phyloP scores from a whole-genome alignment of 768 basidiomycete genomes.

The Hericium alpestre region DNA sequence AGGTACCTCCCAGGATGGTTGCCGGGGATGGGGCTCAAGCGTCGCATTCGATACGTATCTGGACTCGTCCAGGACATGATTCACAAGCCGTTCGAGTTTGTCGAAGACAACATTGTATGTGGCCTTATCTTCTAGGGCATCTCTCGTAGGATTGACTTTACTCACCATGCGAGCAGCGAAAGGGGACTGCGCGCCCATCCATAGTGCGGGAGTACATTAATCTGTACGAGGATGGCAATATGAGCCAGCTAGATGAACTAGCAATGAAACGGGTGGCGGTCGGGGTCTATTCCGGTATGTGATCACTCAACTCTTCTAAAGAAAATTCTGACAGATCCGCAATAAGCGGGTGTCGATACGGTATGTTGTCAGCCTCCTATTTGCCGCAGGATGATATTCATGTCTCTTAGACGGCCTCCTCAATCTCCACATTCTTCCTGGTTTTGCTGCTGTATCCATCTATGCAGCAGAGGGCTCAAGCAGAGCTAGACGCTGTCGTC shows the following conservation, averaged over 20 bases:
- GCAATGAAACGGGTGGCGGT: not conserved
- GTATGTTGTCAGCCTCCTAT: not conserved
- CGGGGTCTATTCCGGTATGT: not conserved
- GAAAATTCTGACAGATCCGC: not conserved
- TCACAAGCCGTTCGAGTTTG: not conserved
- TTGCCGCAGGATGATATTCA: not conserved
- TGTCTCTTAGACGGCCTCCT: not conserved
- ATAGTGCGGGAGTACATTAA: not conserved
- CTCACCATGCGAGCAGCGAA: not conserved
- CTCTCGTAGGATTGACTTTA: not conserved
- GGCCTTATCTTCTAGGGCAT: not conserved
- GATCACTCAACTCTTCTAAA: not conserved
- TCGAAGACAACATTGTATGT: not conserved
- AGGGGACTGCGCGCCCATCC: not conserved
- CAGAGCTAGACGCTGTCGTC: conserved; percentile 18
- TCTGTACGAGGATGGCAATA: not conserved
- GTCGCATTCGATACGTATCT: not conserved
- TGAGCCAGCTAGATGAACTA: not conserved
- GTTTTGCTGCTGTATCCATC: conserved; percentile 20
- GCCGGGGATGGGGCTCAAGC: conserved; percentile 4
- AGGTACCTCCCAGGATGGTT: not conserved
- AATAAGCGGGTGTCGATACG: not conserved
- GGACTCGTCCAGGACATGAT: not conserved
- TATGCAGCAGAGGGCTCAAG: conserved; percentile 16
- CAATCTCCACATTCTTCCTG: conserved; percentile 7